Conservation (phyloP, 2,329 filamentous ascomycete genomes). For the Penicillium vulpinum region DNA sequence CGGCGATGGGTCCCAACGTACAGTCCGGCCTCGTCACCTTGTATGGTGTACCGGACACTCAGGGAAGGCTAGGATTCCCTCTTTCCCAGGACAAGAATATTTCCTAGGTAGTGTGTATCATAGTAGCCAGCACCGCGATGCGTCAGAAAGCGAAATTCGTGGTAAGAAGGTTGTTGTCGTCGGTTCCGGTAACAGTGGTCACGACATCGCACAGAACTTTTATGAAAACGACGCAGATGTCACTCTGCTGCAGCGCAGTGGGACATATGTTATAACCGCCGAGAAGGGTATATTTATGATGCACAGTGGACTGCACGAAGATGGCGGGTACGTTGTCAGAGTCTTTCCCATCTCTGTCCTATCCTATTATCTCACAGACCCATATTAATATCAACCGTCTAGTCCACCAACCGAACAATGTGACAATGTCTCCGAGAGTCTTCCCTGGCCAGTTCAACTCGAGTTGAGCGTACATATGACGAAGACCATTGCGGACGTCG, state of each 20-base stretch:
- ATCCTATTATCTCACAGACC: too few species aligned
- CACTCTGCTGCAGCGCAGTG: conserved; percentile 55
- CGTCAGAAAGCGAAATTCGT: conserved; percentile 35
- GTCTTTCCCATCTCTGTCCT: neutral
- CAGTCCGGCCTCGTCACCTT: conserved; percentile 46
- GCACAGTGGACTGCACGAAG: conserved; percentile 49
- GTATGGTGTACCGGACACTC: conserved; percentile 51
- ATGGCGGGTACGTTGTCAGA: conserved; percentile 33
- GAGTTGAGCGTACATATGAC: conserved; percentile 48
- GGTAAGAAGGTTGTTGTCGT: conserved; percentile 52
- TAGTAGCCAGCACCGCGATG: conserved; percentile 46
- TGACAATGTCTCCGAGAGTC: conserved; percentile 49
- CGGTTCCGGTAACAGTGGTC: conserved; percentile 52
- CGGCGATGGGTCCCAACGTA: conserved; percentile 28
- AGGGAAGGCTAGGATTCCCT: conserved; percentile 44
- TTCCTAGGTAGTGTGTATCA: conserved; percentile 51
- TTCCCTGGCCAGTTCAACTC: conserved; percentile 51
- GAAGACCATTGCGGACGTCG: conserved; percentile 42
- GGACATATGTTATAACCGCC: conserved; percentile 52
- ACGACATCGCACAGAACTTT: conserved; percentile 55
- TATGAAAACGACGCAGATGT: conserved; percentile 52
- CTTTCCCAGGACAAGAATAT: conserved; percentile 40
- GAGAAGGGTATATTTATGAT: conserved; percentile 49
- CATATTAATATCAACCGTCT: neutral
- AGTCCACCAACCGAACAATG: conserved; percentile 53